Conservation (phyloP, 208 protist species). For the Acanthamoeba lenticulata region DNA sequence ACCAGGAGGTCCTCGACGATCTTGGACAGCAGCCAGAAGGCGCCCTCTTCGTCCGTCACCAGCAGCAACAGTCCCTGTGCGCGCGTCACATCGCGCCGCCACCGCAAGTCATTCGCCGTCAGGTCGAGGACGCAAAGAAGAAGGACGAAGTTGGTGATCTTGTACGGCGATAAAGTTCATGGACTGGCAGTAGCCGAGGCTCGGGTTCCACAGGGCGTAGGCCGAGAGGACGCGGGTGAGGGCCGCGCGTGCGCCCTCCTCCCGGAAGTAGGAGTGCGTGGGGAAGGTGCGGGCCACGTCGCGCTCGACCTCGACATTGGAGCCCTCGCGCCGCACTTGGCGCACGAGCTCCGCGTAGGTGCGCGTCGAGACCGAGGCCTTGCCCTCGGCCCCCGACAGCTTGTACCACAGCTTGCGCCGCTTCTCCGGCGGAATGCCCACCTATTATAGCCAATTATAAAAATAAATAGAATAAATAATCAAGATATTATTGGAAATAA, state of each 20-base stretch:
- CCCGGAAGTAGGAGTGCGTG: conserved; percentile 37
- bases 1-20: conserved; percentile 58
- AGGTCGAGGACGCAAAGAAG: background rate
- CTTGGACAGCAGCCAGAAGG: conserved; percentile 64
- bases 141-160: background rate
- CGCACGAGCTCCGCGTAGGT: conserved; percentile 52
- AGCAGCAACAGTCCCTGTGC: conserved; percentile 3
- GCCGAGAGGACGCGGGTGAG: conserved; percentile 59
- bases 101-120: background rate
- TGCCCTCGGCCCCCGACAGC: conserved; percentile 67
- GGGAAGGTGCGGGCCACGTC: conserved; percentile 60
- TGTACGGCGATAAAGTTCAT: conserved; percentile 70
- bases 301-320: conserved; percentile 4
- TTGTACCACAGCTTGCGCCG: conserved; percentile 60
- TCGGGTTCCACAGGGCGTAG: conserved; percentile 52
- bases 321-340: background rate
- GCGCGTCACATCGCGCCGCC: background rate
- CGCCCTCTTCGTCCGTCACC: conserved; percentile 61
- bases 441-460: background rate
- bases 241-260: background rate
- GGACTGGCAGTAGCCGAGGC: conserved; percentile 66
- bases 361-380: conserved; percentile 13
- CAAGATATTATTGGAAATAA: no score
- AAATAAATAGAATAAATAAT: background rate
- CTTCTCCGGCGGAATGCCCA: conserved; percentile 56